Evolutionary conservation across 2,329 filamentous ascomycete genomes (phyloP), one percentile per base, ranked within the genome.

Genomic region (Penicillium expansum): DNA sequence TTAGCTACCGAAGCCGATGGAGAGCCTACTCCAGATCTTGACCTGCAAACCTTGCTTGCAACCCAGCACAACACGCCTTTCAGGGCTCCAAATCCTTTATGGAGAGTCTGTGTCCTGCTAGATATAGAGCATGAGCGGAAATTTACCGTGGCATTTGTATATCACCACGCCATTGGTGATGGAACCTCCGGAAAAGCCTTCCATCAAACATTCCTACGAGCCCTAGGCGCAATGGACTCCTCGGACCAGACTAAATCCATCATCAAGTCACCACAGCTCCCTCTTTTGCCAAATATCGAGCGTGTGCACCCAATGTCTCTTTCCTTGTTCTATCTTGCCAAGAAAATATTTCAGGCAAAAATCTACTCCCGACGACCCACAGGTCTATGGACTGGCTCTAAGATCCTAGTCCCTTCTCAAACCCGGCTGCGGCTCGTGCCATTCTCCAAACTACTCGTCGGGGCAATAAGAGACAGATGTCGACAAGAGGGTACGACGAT

Each of bases 141-240:
- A 2, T 80, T 82, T 56, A 78, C 76, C 0, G 76, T 74, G 1
- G 67, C 66, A 2, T 82, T 79, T 65, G 68, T 80, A 10, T 80
- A 72, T 59, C 80, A 82, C 55, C 80, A 82, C 67, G 76, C 74
- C 2, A 68, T 82, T 48, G 75, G 74, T 3, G 80, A 82, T 60
- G 79, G 79, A 1, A 67, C 66, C 9, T 79, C 77, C 0, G 77
- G 76, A 0, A 71, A 78, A 29, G 69, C 76, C 0, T 81, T 82
- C 57, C 79, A 81, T 53, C 62, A 69, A 9, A 67, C 71, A 0
- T 77, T 82, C 37, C 69, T 75, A 5, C 60, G 64, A 5, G 76
- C 74, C 5, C 58, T 81, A 13, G 58, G 68, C 33, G 27, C 59
- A 38, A 11, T 24, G 9, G 1, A 56, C 51, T 37, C 57, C 56